Base-by-base conservation (phyloP, 2,329 filamentous ascomycete genomes). In the Fusarium longipes region DNA sequence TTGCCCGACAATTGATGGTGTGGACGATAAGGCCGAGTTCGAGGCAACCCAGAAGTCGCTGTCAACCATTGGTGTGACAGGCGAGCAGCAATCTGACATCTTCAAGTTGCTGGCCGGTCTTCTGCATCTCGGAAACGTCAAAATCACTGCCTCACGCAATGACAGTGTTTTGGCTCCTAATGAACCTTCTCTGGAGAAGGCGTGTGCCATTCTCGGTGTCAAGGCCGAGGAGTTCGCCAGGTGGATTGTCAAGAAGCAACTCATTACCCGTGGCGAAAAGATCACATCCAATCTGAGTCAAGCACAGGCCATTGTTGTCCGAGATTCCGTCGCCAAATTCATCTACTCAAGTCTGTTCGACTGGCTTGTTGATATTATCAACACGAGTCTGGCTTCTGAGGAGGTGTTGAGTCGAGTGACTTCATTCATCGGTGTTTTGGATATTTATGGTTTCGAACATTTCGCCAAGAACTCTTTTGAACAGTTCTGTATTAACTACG, bases 391-490 rank as follows among this genome's bases (percentile, higher is more conserved):
- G 72, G 96, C 96, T 14, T 93, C 93, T 2, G 91, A 97, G 42
- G 91, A 95, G 67, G 93, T 98, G 35, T 79, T 98, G 51, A 89
- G 86, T 72, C 88, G 92, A 38, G 93, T 97, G 57, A 87, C 84
- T 55, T 95, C 93, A 3, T 99, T 99, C 79, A 99, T 99, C 74
- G 96, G 96, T 79, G 96, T 99, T 45, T 87, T 99, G 68, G 96
- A 99, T 92, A 99, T 99, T 72, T 98, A 98, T 80, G 95, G 95
- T 67, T 99, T 99, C 76, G 96, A 99, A 79, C 96, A 98, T 81
- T 99, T 99, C 76, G 95, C 96, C 65, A 98, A 97, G 84, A 99
- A 99, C 82, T 99, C 96, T 1, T 99, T 99, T 74, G 96, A 99
- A 79, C 96, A 99, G 79, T 99, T 99, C 81, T 99, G 96, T 82